Evolutionary conservation across 495 filamentous ascomycete genomes (phyloP).

Genomic region (Talaromyces borbonicus): DNA sequence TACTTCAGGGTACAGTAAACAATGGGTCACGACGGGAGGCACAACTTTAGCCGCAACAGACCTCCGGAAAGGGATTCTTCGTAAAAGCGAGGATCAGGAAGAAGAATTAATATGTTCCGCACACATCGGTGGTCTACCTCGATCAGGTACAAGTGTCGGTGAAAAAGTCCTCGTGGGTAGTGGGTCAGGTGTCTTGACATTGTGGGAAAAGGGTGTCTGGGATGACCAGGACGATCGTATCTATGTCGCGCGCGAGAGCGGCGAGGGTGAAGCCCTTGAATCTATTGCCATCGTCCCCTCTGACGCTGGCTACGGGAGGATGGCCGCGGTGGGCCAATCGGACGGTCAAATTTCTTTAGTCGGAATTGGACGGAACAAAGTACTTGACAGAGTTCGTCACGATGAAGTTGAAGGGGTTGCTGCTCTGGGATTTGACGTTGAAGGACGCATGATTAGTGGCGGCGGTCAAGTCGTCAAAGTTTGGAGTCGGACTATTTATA

Average conservation of each 20-base stretch:
- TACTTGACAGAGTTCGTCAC: constrained; percentile 54
- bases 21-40: constrained; percentile 87
- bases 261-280: constrained; percentile 62
- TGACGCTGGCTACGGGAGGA: constrained; percentile 53
- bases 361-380: constrained; percentile 47
- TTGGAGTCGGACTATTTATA: constrained; percentile 53
- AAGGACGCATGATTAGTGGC: constrained; percentile 75
- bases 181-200: constrained; percentile 66
- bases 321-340: constrained; percentile 64
- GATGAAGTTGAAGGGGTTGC: constrained; percentile 79
- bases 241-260: constrained; percentile 47
- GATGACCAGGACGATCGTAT: constrained; percentile 89
- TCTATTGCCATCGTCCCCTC: constrained; percentile 56
- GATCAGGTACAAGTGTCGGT: constrained; percentile 52
- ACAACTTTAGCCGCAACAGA: constrained; percentile 85
- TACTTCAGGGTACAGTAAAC: constrained; percentile 78
- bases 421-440: constrained; percentile 68
- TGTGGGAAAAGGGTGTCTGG: constrained; percentile 92
- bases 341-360: constrained; percentile 54
- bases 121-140: constrained; percentile 58
- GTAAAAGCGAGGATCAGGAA: constrained; percentile 84
- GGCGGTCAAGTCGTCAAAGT: constrained; percentile 78
- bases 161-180: constrained; percentile 75
- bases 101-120: constrained; percentile 78
- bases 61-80: constrained; percentile 68